Evolutionary conservation across 164 flowering plant genomes (phyloP), one percentile per base, ranked within the genome.

Genomic region (Liriodendron chinense): DNA sequence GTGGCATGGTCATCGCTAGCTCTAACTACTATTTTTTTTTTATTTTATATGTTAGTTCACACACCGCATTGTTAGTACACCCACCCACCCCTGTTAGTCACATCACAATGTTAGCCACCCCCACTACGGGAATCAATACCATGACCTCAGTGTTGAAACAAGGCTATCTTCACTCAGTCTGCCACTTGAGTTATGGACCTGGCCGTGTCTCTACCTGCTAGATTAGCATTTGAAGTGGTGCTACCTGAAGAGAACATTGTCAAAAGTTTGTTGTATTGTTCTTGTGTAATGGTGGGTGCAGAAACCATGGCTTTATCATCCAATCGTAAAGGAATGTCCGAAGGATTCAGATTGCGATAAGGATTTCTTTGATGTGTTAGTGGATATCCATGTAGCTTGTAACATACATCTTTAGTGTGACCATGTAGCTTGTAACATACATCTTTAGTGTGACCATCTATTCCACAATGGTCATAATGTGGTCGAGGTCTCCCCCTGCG

Each of bases 181-280:
- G n/a, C n/a, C n/a, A n/a, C n/a, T n/a, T n/a, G n/a, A n/a, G n/a
- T n/a, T n/a, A n/a, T n/a, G n/a, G n/a, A n/a, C n/a, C n/a, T n/a
- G n/a, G n/a, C n/a, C n/a, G n/a, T n/a, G n/a, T n/a, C n/a, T n/a
- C n/a, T 65, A 65, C 68, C 68, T 65, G 7, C 47, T 4, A 65
- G 0, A 6, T 62, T 62, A 20, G 65, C 25, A 13, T 62, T 14
- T 1, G n/a, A 9, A 65, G 21, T 65, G 68, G 9, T 65, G 68
- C 68, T 65, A 62, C 65, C 28, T 21, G 68, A 65, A 22, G 68
- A 65, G 23, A 65, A 14, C 68, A 65, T 65, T 7, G 68, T 16
- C 25, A 65, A 14, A n/a, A 24, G 3, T 22, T 65, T 7, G 9
- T 24, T 65, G 43, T 65, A 65, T 24, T 65, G 68, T n/a, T 65